Evolutionary conservation across 75 land plant genomes (phyloP), one percentile per base, ranked within the genome.

Genomic region (Selaginella tamariscina): DNA sequence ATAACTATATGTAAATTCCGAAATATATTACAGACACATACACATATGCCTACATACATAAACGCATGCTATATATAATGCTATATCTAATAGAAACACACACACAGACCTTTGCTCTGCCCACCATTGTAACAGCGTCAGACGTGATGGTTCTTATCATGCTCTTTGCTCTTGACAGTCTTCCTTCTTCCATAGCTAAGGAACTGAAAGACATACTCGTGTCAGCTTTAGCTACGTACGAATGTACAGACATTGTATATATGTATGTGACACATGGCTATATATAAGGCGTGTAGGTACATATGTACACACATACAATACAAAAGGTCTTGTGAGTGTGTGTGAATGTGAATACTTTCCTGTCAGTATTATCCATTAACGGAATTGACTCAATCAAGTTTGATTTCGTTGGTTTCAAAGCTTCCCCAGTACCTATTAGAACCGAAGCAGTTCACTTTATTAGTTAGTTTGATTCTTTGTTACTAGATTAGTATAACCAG

Each of bases 31-130:
- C 31, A 63, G 65, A 32, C 13, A 63, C 24, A 63, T 2, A 22
- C 29, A 22, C 26, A 62, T 18, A 18, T 62, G 2, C 29, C 2
- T 62, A 27, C 31, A 18, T 2, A 65, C 21, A 65, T 24, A 1
- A 24, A 32, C 67, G 1, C 13, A 0, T 29, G 5, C 26, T 39
- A 23, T 29, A 21, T 24, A 55, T 26, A 8, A 68, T 27, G 1
- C 27, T 27, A 26, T 13, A 68, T 32, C 24, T 56, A 23, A 27
- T 31, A 31, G 27, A 31, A 24, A 29, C 30, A 70, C n/a, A 1
- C 9, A 1, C 29, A 27, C 69, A 31, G 26, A 83, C 89, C 89
- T 86, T 86, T 32, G 86, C 79, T 71, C 77, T 86, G 27, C 27
- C 66, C 24, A 79, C 15, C 56, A 81, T 26, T 30, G 54, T 64